Evolutionary conservation across 164 flowering plant species (phyloP), one percentile per base, ranked within the genome.

Genomic region (Saururus chinensis): DNA sequence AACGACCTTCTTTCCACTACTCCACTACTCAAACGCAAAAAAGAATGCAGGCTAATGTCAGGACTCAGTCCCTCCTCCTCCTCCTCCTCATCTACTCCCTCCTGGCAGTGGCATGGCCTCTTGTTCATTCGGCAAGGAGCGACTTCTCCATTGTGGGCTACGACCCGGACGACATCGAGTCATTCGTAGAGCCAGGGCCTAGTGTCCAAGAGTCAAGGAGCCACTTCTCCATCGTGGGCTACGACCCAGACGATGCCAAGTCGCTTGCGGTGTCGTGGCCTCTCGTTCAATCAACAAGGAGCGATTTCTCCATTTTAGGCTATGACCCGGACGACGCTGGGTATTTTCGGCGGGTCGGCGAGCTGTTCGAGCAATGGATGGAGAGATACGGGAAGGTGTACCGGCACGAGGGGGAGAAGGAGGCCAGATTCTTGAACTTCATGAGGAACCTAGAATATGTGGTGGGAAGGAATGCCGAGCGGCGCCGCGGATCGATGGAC

Each of bases 31-130:
- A 30, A 30, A 2, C 37, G n/a, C n/a, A n/a, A 86, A 3, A 73
- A 82, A 13, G 73, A 79, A 67, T 80, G 0, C 77, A 80, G 1
- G 70, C 82, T 77, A 4, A 65, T 79, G 0, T 76, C 84, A 30
- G 37, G n/a, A n/a, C 1, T 61, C 19, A n/a, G n/a, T 13, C 56
- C 19, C 4, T 19, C 19, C n/a, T n/a, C n/a, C n/a, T n/a, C 13
- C 56, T 53, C 24, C 23, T 20, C 25, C 20, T 20, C 14, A 8
- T 45, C 49, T 12, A 7, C 17, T 9, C 11, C 49, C 49, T 45
- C 11, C 17, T 45, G 49, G 49, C 49, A 8, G 14, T 13, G 16
- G 14, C 49, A 45, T 45, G 49, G 49, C 49, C 49, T 7, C 11
- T 17, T 12, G 11, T 8, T 4, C 49, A 45, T 3, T 45, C 49